phyloP scores from a whole-genome alignment of 1,284 basidiomycete genomes.

The Neonothopanus nambi region DNA sequence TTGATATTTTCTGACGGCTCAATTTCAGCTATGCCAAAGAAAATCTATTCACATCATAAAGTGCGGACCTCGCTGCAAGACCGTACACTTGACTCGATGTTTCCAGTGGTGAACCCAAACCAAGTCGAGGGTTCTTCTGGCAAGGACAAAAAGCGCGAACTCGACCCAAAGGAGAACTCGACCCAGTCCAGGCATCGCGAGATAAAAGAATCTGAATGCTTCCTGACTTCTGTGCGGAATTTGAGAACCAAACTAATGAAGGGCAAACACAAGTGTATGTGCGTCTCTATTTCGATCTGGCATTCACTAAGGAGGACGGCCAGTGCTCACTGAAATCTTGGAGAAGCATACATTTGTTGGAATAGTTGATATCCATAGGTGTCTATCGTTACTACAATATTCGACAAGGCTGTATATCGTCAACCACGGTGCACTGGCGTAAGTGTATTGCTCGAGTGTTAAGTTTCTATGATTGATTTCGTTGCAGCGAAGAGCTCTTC shows the following conservation, averaged over 20 bases:
- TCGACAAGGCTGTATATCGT: slow-evolving; percentile 88
- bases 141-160: slow-evolving; percentile 6
- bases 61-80: slow-evolving; percentile 88
- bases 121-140: slow-evolving; percentile 34
- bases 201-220: slow-evolving; percentile 79
- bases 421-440: slow-evolving; percentile 84
- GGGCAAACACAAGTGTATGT: slow-evolving; percentile 70
- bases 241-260: slow-evolving; percentile 65
- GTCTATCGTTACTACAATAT: slow-evolving; percentile 85
- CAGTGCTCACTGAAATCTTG: slow-evolving; percentile 84
- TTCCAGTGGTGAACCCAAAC: slow-evolving; percentile 60
- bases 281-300: too few relatives aligned
- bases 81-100: slow-evolving; percentile 93
- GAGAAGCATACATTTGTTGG: slow-evolving; percentile 92
- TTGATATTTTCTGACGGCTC: slow-evolving; percentile 1
- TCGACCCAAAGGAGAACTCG: background rate
- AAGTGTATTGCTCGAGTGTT: slow-evolving; percentile 29
- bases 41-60: slow-evolving; percentile 81
- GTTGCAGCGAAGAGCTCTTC: slow-evolving; percentile 85
- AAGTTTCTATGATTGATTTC: slow-evolving; percentile 1
- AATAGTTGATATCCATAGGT: slow-evolving; percentile 78
- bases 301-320: too few relatives aligned
- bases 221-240: slow-evolving; percentile 75
- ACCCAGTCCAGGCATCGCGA: slow-evolving; percentile 43
- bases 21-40: slow-evolving; percentile 24